Base-by-base conservation (phyloP, 495 filamentous ascomycete species). In the Penicillium silybi region DNA sequence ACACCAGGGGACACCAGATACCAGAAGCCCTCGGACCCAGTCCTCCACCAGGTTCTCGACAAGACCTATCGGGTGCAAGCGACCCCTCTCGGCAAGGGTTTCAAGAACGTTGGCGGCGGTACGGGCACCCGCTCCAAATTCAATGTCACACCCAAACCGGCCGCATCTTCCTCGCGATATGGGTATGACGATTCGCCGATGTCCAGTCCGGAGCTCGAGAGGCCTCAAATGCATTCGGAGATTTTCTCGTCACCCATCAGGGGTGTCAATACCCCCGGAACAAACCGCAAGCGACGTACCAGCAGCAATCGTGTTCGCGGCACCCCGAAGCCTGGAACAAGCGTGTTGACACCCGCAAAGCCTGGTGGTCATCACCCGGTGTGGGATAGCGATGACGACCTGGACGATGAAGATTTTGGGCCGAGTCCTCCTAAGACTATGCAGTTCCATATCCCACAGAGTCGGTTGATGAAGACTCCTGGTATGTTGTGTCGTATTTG, bases 361-460 rank as follows among this genome's bases (percentile, higher is more conserved):
- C 52, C 57, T 7, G 43, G 52, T 7, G 50, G 54, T 17, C 72
- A 70, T 26, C 58, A 50, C 1, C 41, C 61, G 17, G 70, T 66
- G 11, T 91, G 87, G 85, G 83, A 89, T 27, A 87, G 82, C 50
- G 80, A 87, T 39, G 76, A 75, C 8, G 80, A 79, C 25, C 77
- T 84, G 17, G 72, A 81, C 2, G 81, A 83, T 37, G 78, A 78
- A 2, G 72, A 71, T 9, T 55, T 82, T 11, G 89, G 83, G 0
- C 82, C 90, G 58, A 95, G 89, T 61, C 93, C 95, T 32, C 93
- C 93, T 0, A 96, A 96, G 72, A 99, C 93, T 22, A 96, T 99
- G 67, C 91, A 96, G 63, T 99, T 99, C 64, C 87, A 90, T 59
- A 76, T 99, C 50, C 92, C 92, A 49, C 87, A 90, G 61, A 87